Base-by-base conservation (phyloP, 352 stramenopile species). In the Phytopythium ostracodes region DNA sequence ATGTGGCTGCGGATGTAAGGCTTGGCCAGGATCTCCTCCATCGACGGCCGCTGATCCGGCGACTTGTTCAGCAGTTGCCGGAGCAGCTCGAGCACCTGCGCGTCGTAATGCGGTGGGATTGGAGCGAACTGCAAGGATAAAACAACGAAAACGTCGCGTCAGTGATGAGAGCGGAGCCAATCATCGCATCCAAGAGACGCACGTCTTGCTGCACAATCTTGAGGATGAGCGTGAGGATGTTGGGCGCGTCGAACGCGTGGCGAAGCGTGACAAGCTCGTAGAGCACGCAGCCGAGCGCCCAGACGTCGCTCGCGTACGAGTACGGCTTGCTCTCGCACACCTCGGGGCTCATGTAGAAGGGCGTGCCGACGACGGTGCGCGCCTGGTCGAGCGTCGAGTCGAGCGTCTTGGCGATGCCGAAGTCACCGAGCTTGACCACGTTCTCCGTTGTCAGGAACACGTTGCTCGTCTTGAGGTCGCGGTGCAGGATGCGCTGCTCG, bases 381-480 rank as follows among this genome's bases (percentile, higher is more conserved):
- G 92, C 92, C 51, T 97, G 83, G 65, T 93, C 83, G 54, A 92
- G 71, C 10, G 83, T 94, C 22, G 85, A 91, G 59, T 92, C 76
- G 42, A 94, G 67, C 50, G 84, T 91, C 71, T 89, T 88, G 47
- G 89, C 91, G 67, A 98, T 98, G 61, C 93, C 94, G 57, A 98
- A 96, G 65, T 98, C 94, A 20, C 93, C 94, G 22, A 98, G 73
- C 44, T 98, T 97, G 47, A 97, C 84, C 20, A 92, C 79, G 56
- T 96, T 91, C 42, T 89, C 71, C 0, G 64, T 88, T 40, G 86
- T 93, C 17, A 96, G 59, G 66, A 96, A 96, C 55, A 96, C 87
- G 73, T 98, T 98, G 68, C 95, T 96, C 29, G 94, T 96, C 72
- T 98, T 98, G 47, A 98, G 78, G 65, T 98, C 94, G 51, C 91